Conservation (phyloP, 345 rosid species). For the Syzygium jambos region DNA sequence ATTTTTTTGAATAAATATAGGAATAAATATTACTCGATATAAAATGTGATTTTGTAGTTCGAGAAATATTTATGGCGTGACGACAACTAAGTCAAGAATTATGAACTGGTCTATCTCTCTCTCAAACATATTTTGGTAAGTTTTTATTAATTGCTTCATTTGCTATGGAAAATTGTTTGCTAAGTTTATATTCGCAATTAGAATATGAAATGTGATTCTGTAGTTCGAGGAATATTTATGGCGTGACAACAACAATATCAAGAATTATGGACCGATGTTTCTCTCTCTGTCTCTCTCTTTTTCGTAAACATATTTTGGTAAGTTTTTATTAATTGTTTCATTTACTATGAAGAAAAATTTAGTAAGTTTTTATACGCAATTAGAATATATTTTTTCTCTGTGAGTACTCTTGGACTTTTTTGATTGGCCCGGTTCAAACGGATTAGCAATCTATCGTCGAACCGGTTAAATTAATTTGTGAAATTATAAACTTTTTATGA, state of each 20-base stretch:
- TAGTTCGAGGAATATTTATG: not conserved
- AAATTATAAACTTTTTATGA: not conserved
- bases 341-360: fast-evolving
- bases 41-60: not conserved
- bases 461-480: not conserved
- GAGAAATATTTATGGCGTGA: not conserved
- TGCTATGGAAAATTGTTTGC: fast-evolving
- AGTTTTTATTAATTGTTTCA: not conserved
- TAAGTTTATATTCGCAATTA: not conserved
- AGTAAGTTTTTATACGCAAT: not conserved
- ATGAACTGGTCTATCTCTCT: not conserved
- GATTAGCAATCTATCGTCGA: not conserved
- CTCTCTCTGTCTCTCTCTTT: not conserved
- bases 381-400: not conserved
- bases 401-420: not conserved
- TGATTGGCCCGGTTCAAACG: not conserved
- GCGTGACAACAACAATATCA: not conserved
- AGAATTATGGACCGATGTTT: not conserved
- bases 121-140: not conserved
- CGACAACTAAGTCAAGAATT: not conserved
- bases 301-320: not conserved
- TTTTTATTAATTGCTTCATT: not conserved
- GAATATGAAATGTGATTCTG: too few species aligned
- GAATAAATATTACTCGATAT: not conserved
- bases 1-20: not conserved